Evolutionary conservation across 2,329 filamentous ascomycete genomes (phyloP).

Genomic region (Aureobasidium melanogenum): DNA sequence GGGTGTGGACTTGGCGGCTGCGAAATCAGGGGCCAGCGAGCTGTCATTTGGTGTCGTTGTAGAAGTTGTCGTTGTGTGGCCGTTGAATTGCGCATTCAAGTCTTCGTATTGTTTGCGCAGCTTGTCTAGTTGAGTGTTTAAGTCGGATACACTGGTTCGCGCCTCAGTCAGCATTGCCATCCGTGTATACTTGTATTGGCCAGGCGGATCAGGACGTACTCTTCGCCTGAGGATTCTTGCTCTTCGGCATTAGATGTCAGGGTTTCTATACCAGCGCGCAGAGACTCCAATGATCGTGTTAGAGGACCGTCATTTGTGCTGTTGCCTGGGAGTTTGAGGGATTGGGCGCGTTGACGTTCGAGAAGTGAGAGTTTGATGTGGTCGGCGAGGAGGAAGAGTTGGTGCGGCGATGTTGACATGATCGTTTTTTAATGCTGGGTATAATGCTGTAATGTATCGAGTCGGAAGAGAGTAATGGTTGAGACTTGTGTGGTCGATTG

Average conservation of each 20-base stretch:
- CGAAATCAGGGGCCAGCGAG: constrained; percentile 53
- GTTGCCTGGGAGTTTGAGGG: constrained; percentile 66
- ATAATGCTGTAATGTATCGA: not conserved
- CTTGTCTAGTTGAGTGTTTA: constrained; percentile 46
- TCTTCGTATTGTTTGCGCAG: constrained; percentile 69
- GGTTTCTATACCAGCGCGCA: constrained; percentile 67
- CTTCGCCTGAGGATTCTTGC: constrained; percentile 7
- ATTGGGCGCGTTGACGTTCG: constrained; percentile 79
- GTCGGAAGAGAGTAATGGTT: not conserved
- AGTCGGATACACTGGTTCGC: constrained; percentile 31
- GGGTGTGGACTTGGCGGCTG: constrained; percentile 41
- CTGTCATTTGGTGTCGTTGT: constrained; percentile 54
- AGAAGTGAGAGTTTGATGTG: constrained; percentile 94
- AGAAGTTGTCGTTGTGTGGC: constrained; percentile 42
- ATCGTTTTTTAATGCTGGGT: not conserved
- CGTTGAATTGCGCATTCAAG: constrained; percentile 71
- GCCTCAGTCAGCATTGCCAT: not conserved
- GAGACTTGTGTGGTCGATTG: not conserved
- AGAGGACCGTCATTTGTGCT: constrained; percentile 77
- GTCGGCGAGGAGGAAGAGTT: constrained; percentile 88
- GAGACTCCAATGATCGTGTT: constrained; percentile 75
- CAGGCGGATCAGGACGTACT: constrained; percentile 37
- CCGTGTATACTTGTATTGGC: too few species aligned
- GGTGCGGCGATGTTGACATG: constrained; percentile 46
- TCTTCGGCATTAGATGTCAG: constrained; percentile 59